Evolutionary conservation across 352 stramenopile genomes (phyloP), one percentile per base, ranked within the genome.

Genomic region (Phytophthora cryptogea): DNA sequence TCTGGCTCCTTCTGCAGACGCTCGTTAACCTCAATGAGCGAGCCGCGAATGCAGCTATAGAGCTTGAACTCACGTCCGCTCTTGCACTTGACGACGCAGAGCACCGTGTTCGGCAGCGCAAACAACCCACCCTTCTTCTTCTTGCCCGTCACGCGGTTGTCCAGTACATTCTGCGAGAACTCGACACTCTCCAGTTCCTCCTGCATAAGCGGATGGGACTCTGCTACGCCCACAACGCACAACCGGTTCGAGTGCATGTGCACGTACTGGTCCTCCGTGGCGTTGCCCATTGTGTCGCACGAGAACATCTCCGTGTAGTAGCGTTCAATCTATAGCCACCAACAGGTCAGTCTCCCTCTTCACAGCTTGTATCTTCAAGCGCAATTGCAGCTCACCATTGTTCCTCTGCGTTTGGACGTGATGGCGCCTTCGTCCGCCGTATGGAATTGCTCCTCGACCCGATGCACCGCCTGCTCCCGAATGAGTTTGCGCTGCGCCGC

Each of bases 201-300:
- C 46, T 71, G 55, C 78, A 92, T 83, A n/a, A 89, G 58, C 4
- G 73, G 71, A 45, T 95, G 86, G 17, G 78, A 81, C 31, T 70
- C 73, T 2, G 86, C 83, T 37, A 90, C 74, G 41, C 86, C 86
- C 8, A 89, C 80, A 23, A 95, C 82, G 54, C 86, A 92, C n/a
- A 94, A 72, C 5, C 86, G 83, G 54, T 95, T 95, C 39, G 86
- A 93, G 73, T 95, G 86, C 86, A 95, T 95, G 70, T 95, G 84
- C 53, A 95, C 83, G 67, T 89, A 94, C 51, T 94, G 84, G 62
- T 95, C 86, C 57, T 95, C 80, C 54, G 64, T 53, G 8, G 64
- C 48, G 48, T 84, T 83, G 56, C 74, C 74, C 77, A 87, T 92
- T 26, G 78, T 85, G 64, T 95, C 83, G 53, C 81, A 90, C 36